phyloP scores from a whole-genome alignment of 768 basidiomycete genomes.

The Rhizopogon vulgaris region DNA sequence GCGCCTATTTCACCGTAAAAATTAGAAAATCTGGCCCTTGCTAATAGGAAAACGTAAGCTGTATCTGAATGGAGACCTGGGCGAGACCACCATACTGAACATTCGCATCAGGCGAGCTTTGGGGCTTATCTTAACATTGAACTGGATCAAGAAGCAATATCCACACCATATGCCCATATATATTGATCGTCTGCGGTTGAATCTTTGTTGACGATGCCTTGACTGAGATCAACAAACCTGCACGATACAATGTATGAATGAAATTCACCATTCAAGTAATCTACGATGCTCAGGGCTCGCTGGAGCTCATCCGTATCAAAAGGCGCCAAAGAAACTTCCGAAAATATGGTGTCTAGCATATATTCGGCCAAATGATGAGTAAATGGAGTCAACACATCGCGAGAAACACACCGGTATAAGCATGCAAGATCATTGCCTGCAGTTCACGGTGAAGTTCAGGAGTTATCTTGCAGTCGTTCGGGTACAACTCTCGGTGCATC shows the following conservation, averaged over 20 bases:
- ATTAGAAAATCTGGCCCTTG: slow-evolving; percentile 24
- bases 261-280: slow-evolving; percentile 1
- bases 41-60: slow-evolving; percentile 6
- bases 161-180: background rate
- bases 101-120: slow-evolving; percentile 6
- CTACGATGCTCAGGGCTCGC: slow-evolving; percentile 1
- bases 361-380: background rate
- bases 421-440: background rate
- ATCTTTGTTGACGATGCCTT: background rate
- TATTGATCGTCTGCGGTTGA: background rate
- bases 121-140: background rate
- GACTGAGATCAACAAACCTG: background rate
- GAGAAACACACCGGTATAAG: background rate
- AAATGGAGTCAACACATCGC: background rate
- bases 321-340: slow-evolving; percentile 1
- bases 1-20: slow-evolving; percentile 32
- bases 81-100: background rate
- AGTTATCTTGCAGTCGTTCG: background rate
- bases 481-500: background rate
- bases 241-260: background rate
- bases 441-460: background rate
- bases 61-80: background rate
- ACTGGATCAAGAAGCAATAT: background rate
- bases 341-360: background rate
- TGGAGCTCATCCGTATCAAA: slow-evolving; percentile 4